phyloP scores from a whole-genome alignment of 2,329 filamentous ascomycete genomes.

The Parasarocladium wereldwijsianum region DNA sequence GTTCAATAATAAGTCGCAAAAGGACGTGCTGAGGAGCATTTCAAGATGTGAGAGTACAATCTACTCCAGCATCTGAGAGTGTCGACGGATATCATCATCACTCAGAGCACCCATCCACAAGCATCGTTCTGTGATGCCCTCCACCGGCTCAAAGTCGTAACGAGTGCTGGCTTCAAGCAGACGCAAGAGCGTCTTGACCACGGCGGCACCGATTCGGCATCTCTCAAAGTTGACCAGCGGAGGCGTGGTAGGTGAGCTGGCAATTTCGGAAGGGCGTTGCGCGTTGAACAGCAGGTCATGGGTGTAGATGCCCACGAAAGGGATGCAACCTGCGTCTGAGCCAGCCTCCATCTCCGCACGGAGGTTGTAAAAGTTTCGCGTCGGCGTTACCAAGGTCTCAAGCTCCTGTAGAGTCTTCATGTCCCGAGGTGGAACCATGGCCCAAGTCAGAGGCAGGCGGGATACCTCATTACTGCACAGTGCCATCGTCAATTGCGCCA shows the following conservation, averaged over 20 bases:
- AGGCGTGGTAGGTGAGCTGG: constrained; percentile 48
- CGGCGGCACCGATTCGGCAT: constrained; percentile 58
- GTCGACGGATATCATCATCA: constrained; percentile 56
- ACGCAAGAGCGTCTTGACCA: constrained; percentile 66
- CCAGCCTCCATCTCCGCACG: constrained; percentile 65
- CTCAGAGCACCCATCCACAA: constrained; percentile 70
- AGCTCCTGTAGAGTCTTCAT: constrained; percentile 51
- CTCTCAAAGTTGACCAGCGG: constrained; percentile 73
- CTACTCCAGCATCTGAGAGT: constrained; percentile 35
- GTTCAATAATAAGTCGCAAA: no score
- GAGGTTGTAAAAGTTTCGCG: constrained; percentile 63
- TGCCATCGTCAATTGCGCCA: constrained; percentile 68
- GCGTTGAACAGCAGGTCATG: constrained; percentile 73
- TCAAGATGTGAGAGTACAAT: no score
- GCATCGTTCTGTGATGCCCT: constrained; percentile 65
- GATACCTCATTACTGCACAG: constrained; percentile 59
- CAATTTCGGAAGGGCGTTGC: constrained; percentile 62
- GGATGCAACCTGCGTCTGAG: constrained; percentile 59
- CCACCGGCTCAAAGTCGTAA: constrained; percentile 60
- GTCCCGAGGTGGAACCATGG: constrained; percentile 50
- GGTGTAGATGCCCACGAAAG: constrained; percentile 72
- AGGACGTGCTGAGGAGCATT: no score
- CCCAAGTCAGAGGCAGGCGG: constrained; percentile 57
- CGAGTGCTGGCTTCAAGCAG: constrained; percentile 66
- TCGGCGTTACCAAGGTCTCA: constrained; percentile 59